phyloP scores from a whole-genome alignment of 495 filamentous ascomycete species.

The Podospora australis region DNA sequence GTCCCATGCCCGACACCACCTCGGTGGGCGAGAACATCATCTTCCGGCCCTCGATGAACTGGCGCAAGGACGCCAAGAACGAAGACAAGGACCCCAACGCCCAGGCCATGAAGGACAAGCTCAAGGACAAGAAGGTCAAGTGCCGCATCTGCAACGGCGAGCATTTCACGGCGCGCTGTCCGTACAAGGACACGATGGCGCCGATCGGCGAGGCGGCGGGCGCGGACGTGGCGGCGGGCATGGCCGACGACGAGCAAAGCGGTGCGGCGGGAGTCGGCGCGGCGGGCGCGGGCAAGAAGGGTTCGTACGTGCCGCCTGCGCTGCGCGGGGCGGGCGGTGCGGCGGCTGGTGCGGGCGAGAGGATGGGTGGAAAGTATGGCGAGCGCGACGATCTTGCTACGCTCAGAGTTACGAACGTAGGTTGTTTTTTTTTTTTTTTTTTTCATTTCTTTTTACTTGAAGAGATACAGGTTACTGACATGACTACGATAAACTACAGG shows the following conservation, averaged over 20 bases:
- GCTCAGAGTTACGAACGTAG: conserved; percentile 91
- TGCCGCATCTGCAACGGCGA: conserved; percentile 97
- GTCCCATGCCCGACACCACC: conserved; percentile 76
- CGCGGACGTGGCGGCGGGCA: conserved; percentile 48
- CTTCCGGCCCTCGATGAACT: conserved; percentile 84
- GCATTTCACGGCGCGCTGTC: conserved; percentile 93
- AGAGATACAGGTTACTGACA: conserved; percentile 2
- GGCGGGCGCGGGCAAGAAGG: conserved; percentile 59
- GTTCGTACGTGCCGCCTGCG: conserved; percentile 89
- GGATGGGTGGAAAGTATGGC: conserved; percentile 83
- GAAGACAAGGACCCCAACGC: conserved; percentile 69
- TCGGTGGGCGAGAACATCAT: conserved; percentile 94
- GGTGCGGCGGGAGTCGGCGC: conserved; percentile 41
- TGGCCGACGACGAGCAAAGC: conserved; percentile 43
- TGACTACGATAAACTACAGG: conserved; percentile 43
- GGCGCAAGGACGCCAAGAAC: conserved; percentile 81
- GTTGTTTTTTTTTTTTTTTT: too few species aligned
- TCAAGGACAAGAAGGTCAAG: conserved; percentile 99
- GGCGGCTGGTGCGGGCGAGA: conserved; percentile 59
- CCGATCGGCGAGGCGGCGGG: conserved; percentile 46
- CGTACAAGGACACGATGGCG: conserved; percentile 61
- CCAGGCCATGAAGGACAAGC: conserved; percentile 75
- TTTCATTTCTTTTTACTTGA: neutral
- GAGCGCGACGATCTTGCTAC: conserved; percentile 96
- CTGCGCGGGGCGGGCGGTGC: conserved; percentile 63